Conservation (phyloP, 768 basidiomycete species). For the Boletus sp. region DNA sequence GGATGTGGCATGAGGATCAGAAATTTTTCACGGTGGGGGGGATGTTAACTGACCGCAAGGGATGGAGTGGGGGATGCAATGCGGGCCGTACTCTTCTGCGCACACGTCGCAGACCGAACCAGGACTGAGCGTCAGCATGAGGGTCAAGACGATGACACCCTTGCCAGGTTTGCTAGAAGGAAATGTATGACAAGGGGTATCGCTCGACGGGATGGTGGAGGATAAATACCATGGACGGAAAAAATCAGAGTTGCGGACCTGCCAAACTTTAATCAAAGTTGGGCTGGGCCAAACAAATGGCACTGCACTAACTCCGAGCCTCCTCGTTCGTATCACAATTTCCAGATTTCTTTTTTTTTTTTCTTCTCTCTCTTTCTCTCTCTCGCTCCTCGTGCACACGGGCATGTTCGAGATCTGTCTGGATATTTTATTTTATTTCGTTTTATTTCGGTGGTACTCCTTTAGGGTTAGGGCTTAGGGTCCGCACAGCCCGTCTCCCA, state of each 20-base stretch:
- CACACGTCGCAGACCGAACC: conserved; percentile 88
- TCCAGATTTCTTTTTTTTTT: neutral
- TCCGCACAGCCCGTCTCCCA: conserved; percentile 16
- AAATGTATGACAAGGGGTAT: conserved; percentile 43
- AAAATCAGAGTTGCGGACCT: conserved; percentile 26
- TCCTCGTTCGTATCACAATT: conserved; percentile 6
- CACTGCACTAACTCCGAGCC: conserved; percentile 21
- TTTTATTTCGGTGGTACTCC: neutral
- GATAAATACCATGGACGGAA: conserved; percentile 48
- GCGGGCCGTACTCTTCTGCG: conserved; percentile 79
- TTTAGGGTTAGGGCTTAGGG: conserved; percentile 34
- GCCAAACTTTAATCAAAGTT: conserved; percentile 30
- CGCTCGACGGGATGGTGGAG: conserved; percentile 41
- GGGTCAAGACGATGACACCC: conserved; percentile 38
- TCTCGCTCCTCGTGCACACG: neutral
- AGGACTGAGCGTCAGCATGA: conserved; percentile 79
- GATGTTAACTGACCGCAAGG: conserved; percentile 58
- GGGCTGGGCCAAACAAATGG: conserved; percentile 30
- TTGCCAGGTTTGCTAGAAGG: conserved; percentile 37
- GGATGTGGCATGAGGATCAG: neutral
- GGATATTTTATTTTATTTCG: neutral
- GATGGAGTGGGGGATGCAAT: conserved; percentile 73
- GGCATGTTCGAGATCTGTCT: conserved; percentile 13
- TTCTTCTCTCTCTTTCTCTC: too few species aligned
- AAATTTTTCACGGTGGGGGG: conserved; percentile 25